A percentile compares a stretch with the other conserved stretches of the same genome.
Evolutionary conservation across 2,329 filamentous ascomycete genomes (phyloP).

Genomic region (Microdochium trichocladiopsis): DNA sequence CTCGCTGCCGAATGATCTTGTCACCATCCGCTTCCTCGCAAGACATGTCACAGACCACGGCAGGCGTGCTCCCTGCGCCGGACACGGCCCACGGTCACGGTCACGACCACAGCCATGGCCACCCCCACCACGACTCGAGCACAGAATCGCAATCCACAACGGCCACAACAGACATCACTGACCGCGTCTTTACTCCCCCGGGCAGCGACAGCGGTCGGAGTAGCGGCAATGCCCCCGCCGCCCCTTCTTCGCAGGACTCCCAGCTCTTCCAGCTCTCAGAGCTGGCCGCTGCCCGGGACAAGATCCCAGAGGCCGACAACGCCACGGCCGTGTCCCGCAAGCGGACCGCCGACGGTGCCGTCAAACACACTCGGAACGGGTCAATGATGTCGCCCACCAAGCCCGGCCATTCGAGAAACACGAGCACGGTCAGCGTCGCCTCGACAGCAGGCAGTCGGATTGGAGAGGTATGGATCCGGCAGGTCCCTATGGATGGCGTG

Average conservation of each 20-base stretch:
- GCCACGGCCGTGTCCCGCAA: constrained; percentile 48
- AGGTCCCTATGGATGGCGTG: background rate
- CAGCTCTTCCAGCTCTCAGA: constrained; percentile 53
- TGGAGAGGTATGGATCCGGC: constrained; percentile 58
- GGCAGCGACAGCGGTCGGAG: constrained; percentile 33
- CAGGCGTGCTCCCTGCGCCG: background rate
- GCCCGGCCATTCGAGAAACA: constrained; percentile 60
- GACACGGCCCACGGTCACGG: background rate
- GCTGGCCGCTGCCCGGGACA: constrained; percentile 46
- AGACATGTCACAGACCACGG: background rate
- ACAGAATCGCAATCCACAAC: constrained; percentile 37
- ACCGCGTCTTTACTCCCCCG: constrained; percentile 35
- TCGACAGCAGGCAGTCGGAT: constrained; percentile 63
- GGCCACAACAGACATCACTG: constrained; percentile 26
- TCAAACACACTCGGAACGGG: constrained; percentile 46
- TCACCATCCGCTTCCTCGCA: background rate
- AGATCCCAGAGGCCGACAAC: constrained; percentile 31
- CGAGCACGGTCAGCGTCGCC: constrained; percentile 57
- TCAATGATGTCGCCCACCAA: constrained; percentile 39
- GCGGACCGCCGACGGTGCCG: constrained; percentile 67
- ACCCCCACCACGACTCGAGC: constrained; percentile 21
- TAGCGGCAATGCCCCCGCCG: constrained; percentile 27
- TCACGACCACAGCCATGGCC: constrained; percentile 4
- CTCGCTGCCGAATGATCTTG: background rate
- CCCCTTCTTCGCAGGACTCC: constrained; percentile 43